Evolutionary conservation across 345 rosid species (phyloP).

Genomic region (Syzygium aqueum): DNA sequence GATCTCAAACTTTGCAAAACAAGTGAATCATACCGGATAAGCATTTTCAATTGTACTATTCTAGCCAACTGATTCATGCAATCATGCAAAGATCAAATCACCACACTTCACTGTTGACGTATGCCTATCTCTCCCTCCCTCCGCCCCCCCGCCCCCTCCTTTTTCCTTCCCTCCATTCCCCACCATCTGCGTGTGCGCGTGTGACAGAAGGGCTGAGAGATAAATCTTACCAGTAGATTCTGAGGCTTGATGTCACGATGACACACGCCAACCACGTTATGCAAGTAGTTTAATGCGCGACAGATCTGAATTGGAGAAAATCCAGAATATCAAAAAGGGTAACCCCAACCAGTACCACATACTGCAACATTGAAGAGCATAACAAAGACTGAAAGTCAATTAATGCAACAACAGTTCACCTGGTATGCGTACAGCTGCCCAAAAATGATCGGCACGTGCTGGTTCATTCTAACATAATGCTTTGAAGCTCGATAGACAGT

Average conservation of each 20-base stretch:
- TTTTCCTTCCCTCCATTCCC: too few species aligned
- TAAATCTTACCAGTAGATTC: conserved; percentile 70
- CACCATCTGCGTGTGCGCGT: neutral
- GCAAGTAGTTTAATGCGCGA: conserved; percentile 90
- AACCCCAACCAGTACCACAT: neutral
- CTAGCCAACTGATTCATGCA: neutral
- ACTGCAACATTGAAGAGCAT: neutral
- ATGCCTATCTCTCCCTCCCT: neutral
- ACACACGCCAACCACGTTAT: conserved; percentile 80
- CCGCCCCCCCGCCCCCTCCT: neutral
- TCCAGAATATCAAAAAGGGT: neutral
- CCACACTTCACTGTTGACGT: neutral
- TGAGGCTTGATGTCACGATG: conserved; percentile 99
- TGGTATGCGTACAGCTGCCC: conserved; percentile 74
- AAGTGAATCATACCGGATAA: neutral
- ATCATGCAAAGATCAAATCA: neutral
- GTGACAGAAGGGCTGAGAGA: neutral
- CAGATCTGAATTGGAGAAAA: conserved; percentile 49
- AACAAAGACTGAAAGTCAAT: neutral
- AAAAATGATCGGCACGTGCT: conserved; percentile 53
- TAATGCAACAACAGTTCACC: conserved; percentile 21
- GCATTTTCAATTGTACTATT: neutral
- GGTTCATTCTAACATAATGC: conserved; percentile 61
- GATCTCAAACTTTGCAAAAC: neutral
- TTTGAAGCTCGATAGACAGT: conserved; percentile 81